Conservation (phyloP, 768 basidiomycete species). For the Symmetrospora coprosmae region DNA sequence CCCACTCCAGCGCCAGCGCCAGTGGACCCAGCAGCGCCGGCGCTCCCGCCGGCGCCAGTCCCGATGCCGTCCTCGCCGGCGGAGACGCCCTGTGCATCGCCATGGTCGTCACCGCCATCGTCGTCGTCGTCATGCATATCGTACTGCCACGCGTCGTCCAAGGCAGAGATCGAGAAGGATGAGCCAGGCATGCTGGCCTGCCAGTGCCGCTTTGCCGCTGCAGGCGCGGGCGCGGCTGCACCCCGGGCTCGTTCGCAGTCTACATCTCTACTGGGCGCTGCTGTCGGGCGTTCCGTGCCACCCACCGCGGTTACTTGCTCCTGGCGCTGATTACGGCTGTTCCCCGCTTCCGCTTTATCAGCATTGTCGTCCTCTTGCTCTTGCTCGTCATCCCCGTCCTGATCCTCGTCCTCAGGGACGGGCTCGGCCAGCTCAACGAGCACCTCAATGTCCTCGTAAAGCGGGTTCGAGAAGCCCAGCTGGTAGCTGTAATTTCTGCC, state of each 20-base stretch:
- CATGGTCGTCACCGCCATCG: conserved; percentile 37
- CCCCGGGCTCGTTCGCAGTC: too few species aligned
- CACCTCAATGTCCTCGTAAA: conserved; percentile 89
- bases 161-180: conserved; percentile 69
- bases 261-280: too few species aligned
- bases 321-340: too few species aligned
- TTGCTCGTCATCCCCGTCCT: background rate
- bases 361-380: conserved; percentile 29
- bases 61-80: too few species aligned
- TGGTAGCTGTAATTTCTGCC: conserved; percentile 78
- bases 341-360: too few species aligned
- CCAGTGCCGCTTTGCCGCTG: conserved; percentile 46
- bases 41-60: too few species aligned
- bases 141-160: conserved; percentile 95
- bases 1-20: too few species aligned
- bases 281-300: too few species aligned
- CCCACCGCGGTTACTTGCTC: too few species aligned
- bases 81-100: conserved; percentile 44
- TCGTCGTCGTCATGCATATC: conserved; percentile 54
- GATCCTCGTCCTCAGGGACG: background rate
- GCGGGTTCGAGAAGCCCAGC: conserved; percentile 78
- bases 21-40: too few species aligned
- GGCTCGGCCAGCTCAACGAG: conserved; percentile 52
- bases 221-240: conserved; percentile 41
- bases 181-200: conserved; percentile 60